A percentile compares a stretch with the other conserved stretches of the same genome.
Conservation (phyloP, 2,329 filamentous ascomycete genomes). For the Colletotrichum sidae region DNA sequence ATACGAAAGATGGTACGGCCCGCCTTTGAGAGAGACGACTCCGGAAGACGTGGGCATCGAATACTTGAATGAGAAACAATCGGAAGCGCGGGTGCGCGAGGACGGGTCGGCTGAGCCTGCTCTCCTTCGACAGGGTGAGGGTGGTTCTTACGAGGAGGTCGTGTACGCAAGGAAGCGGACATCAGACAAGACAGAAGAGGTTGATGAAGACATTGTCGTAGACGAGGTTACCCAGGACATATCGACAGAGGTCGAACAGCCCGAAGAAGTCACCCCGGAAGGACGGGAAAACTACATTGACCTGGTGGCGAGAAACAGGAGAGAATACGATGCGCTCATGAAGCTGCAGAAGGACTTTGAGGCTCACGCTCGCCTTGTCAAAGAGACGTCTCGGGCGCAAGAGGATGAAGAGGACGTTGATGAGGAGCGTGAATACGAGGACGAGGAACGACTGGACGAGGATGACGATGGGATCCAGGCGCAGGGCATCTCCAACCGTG, state of each 20-base stretch:
- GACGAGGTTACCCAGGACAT: conserved; percentile 27
- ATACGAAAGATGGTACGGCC: conserved; percentile 85
- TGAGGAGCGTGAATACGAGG: conserved; percentile 46
- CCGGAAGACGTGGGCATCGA: conserved; percentile 69
- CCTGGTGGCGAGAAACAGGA: conserved; percentile 63
- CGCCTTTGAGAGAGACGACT: conserved; percentile 72
- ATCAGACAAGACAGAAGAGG: neutral
- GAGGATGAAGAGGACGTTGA: conserved; percentile 51
- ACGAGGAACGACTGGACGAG: conserved; percentile 50
- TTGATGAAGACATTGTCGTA: neutral
- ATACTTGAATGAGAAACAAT: conserved; percentile 36
- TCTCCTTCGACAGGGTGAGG: conserved; percentile 65
- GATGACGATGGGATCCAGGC: conserved; percentile 33
- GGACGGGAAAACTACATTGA: conserved; percentile 55
- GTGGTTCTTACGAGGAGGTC: conserved; percentile 73
- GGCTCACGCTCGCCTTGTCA: conserved; percentile 47
- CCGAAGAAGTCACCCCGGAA: conserved; percentile 56
- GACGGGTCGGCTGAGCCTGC: conserved; percentile 41
- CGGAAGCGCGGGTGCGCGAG: neutral
- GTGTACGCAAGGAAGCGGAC: conserved; percentile 50
- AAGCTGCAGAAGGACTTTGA: conserved; percentile 70
- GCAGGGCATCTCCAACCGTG: conserved; percentile 37
- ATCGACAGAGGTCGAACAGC: conserved; percentile 46
- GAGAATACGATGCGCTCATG: conserved; percentile 66
- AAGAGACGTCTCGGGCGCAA: conserved; percentile 46